A percentile compares a stretch with the other conserved stretches of the same genome.
phyloP scores from a whole-genome alignment of 495 filamentous ascomycete genomes.

The Neurospora sp. region DNA sequence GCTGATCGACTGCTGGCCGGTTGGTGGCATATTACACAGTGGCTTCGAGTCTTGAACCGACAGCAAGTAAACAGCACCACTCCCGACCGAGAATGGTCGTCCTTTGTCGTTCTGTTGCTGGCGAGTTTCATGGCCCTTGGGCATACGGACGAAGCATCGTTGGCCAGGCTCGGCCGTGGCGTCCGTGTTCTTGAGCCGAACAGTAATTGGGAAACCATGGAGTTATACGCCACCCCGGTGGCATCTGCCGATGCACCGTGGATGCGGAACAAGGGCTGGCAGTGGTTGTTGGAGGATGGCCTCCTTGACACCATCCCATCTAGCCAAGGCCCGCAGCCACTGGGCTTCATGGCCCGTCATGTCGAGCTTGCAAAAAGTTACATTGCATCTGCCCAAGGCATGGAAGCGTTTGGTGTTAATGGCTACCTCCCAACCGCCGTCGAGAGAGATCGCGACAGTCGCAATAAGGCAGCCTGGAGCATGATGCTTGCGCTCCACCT shows the following conservation, averaged over 20 bases:
- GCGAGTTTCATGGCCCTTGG: constrained; percentile 34
- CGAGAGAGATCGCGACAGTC: constrained; percentile 40
- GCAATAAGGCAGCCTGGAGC: constrained; percentile 51
- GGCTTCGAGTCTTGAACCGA: constrained; percentile 30
- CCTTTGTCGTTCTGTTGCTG: constrained; percentile 62
- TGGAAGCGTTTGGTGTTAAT: constrained; percentile 37
- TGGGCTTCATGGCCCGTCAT: constrained; percentile 34
- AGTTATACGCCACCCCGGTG: constrained; percentile 26
- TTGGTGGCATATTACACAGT: constrained; percentile 70
- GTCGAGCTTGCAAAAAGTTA: constrained; percentile 42
- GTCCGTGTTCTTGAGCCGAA: constrained; percentile 1
- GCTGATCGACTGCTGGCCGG: constrained; percentile 56
- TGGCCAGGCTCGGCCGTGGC: background rate
- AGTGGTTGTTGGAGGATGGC: constrained; percentile 58
- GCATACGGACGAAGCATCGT: constrained; percentile 8
- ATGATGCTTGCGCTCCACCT: constrained; percentile 75
- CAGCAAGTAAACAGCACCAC: constrained; percentile 23
- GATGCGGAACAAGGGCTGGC: constrained; percentile 59
- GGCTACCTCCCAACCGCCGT: constrained; percentile 55
- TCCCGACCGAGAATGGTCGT: constrained; percentile 66
- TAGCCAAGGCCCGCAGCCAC: constrained; percentile 1
- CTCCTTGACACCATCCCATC: constrained; percentile 9
- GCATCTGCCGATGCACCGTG: constrained; percentile 51
- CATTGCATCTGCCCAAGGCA: constrained; percentile 43
- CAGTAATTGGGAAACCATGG: constrained; percentile 30